Evolutionary conservation across 2,329 filamentous ascomycete genomes (phyloP).

Genomic region (Trematosphaeria pertusa): DNA sequence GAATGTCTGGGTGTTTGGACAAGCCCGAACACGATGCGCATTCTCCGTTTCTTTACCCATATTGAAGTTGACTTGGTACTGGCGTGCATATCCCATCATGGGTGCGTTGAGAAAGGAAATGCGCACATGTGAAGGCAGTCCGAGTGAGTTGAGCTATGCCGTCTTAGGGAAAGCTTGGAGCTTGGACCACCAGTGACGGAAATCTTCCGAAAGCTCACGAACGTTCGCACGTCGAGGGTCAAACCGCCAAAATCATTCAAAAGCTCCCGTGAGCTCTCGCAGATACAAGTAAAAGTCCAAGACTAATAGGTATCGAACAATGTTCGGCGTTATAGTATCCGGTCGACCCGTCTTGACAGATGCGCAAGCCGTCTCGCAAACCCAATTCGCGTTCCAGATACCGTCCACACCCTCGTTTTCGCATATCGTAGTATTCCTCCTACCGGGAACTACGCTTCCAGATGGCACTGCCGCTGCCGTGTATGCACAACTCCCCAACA

Average conservation of each 20-base stretch:
- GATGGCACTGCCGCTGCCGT: constrained; percentile 83
- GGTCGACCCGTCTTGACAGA: constrained; percentile 67
- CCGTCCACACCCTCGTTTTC: constrained; percentile 65
- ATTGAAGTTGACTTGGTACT: too few species aligned
- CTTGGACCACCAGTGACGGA: too few species aligned
- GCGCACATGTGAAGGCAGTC: too few species aligned
- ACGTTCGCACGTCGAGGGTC: constrained; percentile 7
- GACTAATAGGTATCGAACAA: constrained; percentile 31
- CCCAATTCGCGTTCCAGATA: constrained; percentile 73
- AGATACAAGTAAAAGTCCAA: neutral
- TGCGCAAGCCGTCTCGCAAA: constrained; percentile 61
- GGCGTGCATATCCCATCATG: too few species aligned
- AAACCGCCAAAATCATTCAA: constrained; percentile 1
- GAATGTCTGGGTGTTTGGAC: too few species aligned
- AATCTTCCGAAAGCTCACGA: constrained; percentile 28
- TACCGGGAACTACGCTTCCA: constrained; percentile 78
- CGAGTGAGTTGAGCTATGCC: too few species aligned
- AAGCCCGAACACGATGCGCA: too few species aligned
- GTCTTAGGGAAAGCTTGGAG: too few species aligned
- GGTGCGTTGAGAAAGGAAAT: too few species aligned
- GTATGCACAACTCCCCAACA: constrained; percentile 76
- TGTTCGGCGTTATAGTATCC: constrained; percentile 69
- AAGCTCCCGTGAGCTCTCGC: neutral
- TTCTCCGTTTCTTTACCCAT: too few species aligned
- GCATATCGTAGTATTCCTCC: constrained; percentile 87